These are phyloP conservation scores for Phytophthora cactorum DNA, from an alignment of 352 stramenopile species.

Conservation along the genomic window DNA sequence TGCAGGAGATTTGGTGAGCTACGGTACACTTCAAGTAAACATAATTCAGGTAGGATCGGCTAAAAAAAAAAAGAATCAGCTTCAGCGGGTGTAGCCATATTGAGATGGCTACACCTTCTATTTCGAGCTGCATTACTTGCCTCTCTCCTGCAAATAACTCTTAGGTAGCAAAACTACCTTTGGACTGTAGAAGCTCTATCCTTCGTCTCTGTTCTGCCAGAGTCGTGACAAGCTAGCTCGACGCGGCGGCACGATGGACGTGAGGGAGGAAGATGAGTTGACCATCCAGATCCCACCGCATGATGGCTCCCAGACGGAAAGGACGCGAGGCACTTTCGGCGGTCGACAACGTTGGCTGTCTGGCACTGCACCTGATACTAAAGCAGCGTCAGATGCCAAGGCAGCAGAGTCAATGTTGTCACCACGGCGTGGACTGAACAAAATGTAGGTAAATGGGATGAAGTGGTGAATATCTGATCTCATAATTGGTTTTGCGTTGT, in stretches of 20 bases:
- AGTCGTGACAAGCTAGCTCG: neutral
- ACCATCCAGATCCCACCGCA: constrained; percentile 74
- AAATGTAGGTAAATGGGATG: constrained; percentile 37
- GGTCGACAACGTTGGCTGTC: constrained; percentile 80
- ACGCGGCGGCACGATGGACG: constrained; percentile 40
- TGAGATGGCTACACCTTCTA: constrained; percentile 22
- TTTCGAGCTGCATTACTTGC: constrained; percentile 30
- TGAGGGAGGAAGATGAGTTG: constrained; percentile 66
- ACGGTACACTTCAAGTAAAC: constrained; percentile 1
- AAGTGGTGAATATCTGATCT: neutral
- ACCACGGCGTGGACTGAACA: constrained; percentile 48
- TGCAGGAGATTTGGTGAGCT: neutral
- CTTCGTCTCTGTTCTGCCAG: no score
- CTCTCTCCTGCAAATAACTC: no score
- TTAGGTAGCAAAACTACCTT: neutral
- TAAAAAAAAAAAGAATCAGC: constrained; percentile 1
- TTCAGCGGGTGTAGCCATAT: constrained; percentile 19
- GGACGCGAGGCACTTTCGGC: constrained; percentile 69
- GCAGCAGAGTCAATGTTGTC: constrained; percentile 51
- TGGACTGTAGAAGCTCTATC: neutral
- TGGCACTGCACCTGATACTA: constrained; percentile 24
- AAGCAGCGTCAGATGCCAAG: constrained; percentile 44
- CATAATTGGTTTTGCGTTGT: constrained; percentile 4
- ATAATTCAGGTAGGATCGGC: neutral
- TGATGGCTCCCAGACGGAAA: constrained; percentile 78